phyloP scores from a whole-genome alignment of 768 basidiomycete genomes.

The Filobasidium wieringae region DNA sequence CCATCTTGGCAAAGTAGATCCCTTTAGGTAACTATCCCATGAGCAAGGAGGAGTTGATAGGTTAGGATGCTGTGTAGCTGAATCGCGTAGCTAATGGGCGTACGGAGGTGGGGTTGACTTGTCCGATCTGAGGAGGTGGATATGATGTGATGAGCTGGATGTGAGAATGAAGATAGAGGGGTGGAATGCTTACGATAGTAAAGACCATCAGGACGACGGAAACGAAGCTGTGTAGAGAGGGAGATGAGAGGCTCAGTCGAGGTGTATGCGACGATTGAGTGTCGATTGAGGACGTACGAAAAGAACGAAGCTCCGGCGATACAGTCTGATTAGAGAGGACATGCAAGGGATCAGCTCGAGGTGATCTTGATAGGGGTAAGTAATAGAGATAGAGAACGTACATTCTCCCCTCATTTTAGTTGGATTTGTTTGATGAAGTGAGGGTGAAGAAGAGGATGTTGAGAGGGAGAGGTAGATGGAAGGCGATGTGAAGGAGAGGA shows the following conservation, averaged over 20 bases:
- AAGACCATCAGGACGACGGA: constrained; percentile 33
- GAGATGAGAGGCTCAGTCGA: neutral
- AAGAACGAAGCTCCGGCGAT: constrained; percentile 32
- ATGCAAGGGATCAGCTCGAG: neutral
- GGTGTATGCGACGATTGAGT: neutral
- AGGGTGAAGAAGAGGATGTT: neutral
- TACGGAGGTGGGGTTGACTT: constrained; percentile 22
- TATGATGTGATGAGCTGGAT: neutral
- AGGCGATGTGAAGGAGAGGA: neutral
- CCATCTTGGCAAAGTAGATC: constrained; percentile 30
- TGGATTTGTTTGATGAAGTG: neutral
- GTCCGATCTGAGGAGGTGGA: constrained; percentile 20
- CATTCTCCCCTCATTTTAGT: constrained; percentile 13
- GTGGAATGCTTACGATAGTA: constrained; percentile 16
- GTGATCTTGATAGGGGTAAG: neutral
- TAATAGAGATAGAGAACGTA: constrained; percentile 1
- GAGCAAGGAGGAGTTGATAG: too few species aligned
- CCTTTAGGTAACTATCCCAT: constrained; percentile 14
- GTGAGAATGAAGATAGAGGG: neutral
- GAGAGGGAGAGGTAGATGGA: neutral
- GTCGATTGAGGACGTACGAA: neutral
- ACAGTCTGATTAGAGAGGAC: constrained; percentile 18
- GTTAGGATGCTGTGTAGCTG: neutral
- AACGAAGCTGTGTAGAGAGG: constrained; percentile 8
- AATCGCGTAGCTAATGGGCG: neutral